These are phyloP conservation scores for Moesziomyces aphidis DNA, from an alignment of 1,284 basidiomycete species.

Conservation along the genomic window DNA sequence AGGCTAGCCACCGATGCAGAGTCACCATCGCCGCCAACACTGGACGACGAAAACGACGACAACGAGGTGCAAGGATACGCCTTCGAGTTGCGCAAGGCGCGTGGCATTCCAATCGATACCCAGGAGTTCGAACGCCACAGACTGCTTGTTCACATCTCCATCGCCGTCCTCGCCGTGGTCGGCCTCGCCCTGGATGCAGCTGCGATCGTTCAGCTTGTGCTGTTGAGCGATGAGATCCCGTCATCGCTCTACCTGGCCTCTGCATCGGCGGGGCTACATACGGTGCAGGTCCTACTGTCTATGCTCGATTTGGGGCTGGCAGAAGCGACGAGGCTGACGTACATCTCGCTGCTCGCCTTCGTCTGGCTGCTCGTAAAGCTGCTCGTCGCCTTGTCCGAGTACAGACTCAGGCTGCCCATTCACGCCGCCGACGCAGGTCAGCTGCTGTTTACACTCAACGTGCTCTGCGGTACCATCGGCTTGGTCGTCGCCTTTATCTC, in stretches of 20 bases:
- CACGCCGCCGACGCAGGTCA: slow-evolving; percentile 5
- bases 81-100: slow-evolving; percentile 15
- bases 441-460: slow-evolving; percentile 7
- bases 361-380: slow-evolving; percentile 18
- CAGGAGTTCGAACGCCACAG: slow-evolving; percentile 6
- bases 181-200: slow-evolving; percentile 28
- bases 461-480: not conserved
- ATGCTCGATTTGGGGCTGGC: slow-evolving; percentile 23
- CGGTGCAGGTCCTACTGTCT: slow-evolving; percentile 16
- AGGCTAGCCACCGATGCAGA: slow-evolving; percentile 6
- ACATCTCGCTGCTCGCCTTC: slow-evolving; percentile 11
- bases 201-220: slow-evolving; percentile 12
- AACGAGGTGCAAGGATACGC: slow-evolving; percentile 24
- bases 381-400: slow-evolving; percentile 18
- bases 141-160: slow-evolving; percentile 13
- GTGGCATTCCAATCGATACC: slow-evolving; percentile 19
- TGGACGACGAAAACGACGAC: not conserved
- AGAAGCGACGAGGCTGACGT: slow-evolving; percentile 9
- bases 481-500: slow-evolving; percentile 14
- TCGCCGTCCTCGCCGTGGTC: slow-evolving; percentile 21
- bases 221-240: not conserved
- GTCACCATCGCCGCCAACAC: not conserved
- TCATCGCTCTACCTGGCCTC: slow-evolving; percentile 5
- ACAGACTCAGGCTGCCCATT: slow-evolving; percentile 1
- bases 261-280: slow-evolving; percentile 15